phyloP scores from a whole-genome alignment of 768 basidiomycete genomes.

The Tricholoma sp. region DNA sequence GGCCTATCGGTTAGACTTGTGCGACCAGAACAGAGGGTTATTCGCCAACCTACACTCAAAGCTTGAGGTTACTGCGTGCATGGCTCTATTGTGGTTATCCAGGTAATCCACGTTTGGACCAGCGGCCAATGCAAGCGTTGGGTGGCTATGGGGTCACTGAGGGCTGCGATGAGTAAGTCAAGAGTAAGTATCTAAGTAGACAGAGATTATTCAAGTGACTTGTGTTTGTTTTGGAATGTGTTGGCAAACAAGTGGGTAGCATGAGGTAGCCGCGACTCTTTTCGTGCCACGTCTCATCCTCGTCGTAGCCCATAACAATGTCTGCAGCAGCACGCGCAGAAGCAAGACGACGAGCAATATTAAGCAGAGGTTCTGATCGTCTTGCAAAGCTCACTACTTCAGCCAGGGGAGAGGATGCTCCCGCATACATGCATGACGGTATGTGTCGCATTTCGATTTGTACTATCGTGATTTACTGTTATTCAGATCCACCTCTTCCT shows the following conservation, averaged over 20 bases:
- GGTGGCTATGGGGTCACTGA: no score
- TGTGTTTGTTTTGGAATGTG: slow-evolving; percentile 2
- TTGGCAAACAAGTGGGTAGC: slow-evolving; percentile 12
- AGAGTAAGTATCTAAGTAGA: no score
- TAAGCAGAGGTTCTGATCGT: slow-evolving; percentile 65
- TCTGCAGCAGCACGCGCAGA: slow-evolving; percentile 69
- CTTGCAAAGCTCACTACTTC: slow-evolving; percentile 77
- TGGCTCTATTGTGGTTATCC: no score
- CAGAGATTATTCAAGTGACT: no score
- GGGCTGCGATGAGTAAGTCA: no score
- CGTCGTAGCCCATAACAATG: slow-evolving; percentile 18
- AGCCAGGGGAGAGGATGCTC: slow-evolving; percentile 62
- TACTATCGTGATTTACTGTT: slow-evolving; percentile 1
- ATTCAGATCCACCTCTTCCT: slow-evolving; percentile 37
- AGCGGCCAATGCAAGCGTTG: no score
- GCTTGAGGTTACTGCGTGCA: no score
- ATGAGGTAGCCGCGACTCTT: slow-evolving; percentile 1
- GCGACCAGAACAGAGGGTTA: no score
- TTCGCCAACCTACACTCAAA: no score
- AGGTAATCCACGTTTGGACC: no score
- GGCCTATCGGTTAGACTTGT: no score
- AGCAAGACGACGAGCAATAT: slow-evolving; percentile 73
- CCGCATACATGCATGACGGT: slow-evolving; percentile 52
- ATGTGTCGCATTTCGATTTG: slow-evolving; percentile 10
- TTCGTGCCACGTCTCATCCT: slow-evolving; percentile 20